A percentile compares a stretch with the other conserved stretches of the same genome.
phyloP scores from a whole-genome alignment of 768 basidiomycete species.

The Rhizopogon vesiculosus region DNA sequence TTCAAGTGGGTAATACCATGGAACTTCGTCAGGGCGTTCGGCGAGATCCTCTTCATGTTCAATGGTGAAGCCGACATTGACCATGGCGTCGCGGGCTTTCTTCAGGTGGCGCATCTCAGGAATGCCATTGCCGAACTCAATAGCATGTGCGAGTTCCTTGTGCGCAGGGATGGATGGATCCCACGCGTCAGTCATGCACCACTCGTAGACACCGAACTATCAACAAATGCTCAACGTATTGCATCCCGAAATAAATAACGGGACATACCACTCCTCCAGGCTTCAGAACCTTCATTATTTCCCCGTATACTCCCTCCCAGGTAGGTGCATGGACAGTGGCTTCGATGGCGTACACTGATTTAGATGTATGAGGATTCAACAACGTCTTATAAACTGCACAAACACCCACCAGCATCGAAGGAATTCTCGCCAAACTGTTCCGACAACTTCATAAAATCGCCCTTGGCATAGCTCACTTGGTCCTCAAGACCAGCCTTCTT shows the following conservation, averaged over 20 bases:
- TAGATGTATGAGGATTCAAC: neutral
- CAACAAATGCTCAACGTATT: constrained; percentile 12
- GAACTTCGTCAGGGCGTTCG: constrained; percentile 61
- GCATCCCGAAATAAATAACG: neutral
- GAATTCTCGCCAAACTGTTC: constrained; percentile 86
- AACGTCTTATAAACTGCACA: neutral
- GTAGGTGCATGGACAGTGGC: constrained; percentile 91
- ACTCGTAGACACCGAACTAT: constrained; percentile 93
- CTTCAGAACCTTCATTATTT: constrained; percentile 88
- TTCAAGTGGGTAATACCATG: constrained; percentile 94
- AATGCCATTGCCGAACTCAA: constrained; percentile 91
- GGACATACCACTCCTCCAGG: constrained; percentile 81
- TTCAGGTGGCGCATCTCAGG: constrained; percentile 84
- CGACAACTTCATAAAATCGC: constrained; percentile 90
- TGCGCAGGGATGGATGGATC: constrained; percentile 77
- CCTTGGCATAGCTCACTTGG: constrained; percentile 76
- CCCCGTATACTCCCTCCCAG: constrained; percentile 88
- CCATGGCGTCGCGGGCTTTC: constrained; percentile 65
- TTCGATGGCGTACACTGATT: constrained; percentile 85
- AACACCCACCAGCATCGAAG: constrained; percentile 81
- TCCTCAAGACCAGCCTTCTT: constrained; percentile 62
- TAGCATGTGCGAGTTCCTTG: constrained; percentile 81
- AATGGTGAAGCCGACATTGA: constrained; percentile 78
- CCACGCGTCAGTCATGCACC: constrained; percentile 94
- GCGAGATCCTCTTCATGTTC: constrained; percentile 89